These are phyloP conservation scores for Epichloe uncinata DNA, from an alignment of 2,329 filamentous ascomycete species.

Conservation along the genomic window DNA sequence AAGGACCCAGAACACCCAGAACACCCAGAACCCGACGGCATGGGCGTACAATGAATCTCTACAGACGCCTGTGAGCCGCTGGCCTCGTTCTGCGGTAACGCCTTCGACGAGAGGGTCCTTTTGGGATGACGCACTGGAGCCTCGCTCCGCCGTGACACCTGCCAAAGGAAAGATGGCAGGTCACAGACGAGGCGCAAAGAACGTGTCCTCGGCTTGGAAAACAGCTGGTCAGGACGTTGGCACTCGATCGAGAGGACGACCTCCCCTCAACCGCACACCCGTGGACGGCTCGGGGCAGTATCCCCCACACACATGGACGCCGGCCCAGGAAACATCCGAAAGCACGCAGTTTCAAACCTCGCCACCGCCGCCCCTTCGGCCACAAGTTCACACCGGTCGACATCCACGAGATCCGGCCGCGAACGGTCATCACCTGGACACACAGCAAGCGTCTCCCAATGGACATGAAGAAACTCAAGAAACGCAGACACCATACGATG, in stretches of 20 bases:
- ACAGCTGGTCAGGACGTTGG: constrained; percentile 46
- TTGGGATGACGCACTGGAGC: constrained; percentile 46
- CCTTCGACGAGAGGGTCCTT: constrained; percentile 41
- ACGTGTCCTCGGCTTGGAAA: constrained; percentile 84
- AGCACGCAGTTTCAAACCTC: constrained; percentile 14
- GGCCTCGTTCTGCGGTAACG: constrained; percentile 68
- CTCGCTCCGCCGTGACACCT: constrained; percentile 61
- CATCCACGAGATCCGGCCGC: background rate
- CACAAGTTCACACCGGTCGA: background rate
- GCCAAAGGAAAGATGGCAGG: constrained; percentile 35
- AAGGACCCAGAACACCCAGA: constrained; percentile 15
- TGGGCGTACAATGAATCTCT: constrained; percentile 33
- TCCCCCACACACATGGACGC: constrained; percentile 49
- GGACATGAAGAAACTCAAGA: constrained; percentile 6
- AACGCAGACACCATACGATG: constrained; percentile 7
- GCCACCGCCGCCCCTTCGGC: background rate
- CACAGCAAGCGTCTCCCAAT: background rate
- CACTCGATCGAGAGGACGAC: constrained; percentile 65
- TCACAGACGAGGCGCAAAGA: constrained; percentile 61
- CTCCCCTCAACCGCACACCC: constrained; percentile 51
- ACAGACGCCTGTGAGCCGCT: constrained; percentile 51
- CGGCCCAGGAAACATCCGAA: constrained; percentile 32
- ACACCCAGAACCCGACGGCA: constrained; percentile 11
- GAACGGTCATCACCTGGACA: background rate
- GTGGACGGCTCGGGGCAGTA: constrained; percentile 51